Evolutionary conservation across 371 early-diverging fungal species (phyloP).

Genomic region (Mucor lusitanicus): DNA sequence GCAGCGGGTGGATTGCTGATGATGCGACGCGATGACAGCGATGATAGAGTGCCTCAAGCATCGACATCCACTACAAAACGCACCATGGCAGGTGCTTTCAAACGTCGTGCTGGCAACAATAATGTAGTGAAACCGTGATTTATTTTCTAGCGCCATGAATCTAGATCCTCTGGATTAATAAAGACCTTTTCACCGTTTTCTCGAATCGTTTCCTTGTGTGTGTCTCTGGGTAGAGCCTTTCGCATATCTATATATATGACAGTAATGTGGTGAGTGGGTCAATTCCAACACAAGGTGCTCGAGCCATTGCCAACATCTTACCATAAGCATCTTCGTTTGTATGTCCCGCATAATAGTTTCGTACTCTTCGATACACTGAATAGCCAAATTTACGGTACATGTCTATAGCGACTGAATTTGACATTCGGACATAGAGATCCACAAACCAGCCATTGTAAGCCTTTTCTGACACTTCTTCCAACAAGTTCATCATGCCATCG

Average conservation of each 20-base stretch:
- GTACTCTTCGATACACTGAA: constrained; percentile 87
- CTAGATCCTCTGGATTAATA: constrained; percentile 62
- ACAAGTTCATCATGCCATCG: constrained; percentile 83
- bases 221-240: constrained; percentile 82
- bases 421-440: constrained; percentile 96
- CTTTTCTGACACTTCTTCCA: constrained; percentile 94
- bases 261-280: no score
- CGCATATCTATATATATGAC: constrained; percentile 91
- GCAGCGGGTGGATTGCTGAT: constrained; percentile 48
- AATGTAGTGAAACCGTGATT: not conserved
- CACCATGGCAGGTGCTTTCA: constrained; percentile 7
- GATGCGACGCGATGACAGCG: constrained; percentile 32
- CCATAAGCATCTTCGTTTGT: constrained; percentile 85
- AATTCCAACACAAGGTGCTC: no score
- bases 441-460: constrained; percentile 95
- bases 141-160: constrained; percentile 43
- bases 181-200: constrained; percentile 63
- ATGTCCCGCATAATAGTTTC: constrained; percentile 85
- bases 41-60: not conserved
- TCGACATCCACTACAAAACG: not conserved
- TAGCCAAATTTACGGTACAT: constrained; percentile 98
- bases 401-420: constrained; percentile 92
- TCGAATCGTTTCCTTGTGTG: constrained; percentile 63
- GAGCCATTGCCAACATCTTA: constrained; percentile 27
- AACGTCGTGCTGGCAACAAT: not conserved